These are phyloP conservation scores for Fusarium protoensiforme DNA, from an alignment of 2,329 filamentous ascomycete genomes.

Conservation along the genomic window DNA sequence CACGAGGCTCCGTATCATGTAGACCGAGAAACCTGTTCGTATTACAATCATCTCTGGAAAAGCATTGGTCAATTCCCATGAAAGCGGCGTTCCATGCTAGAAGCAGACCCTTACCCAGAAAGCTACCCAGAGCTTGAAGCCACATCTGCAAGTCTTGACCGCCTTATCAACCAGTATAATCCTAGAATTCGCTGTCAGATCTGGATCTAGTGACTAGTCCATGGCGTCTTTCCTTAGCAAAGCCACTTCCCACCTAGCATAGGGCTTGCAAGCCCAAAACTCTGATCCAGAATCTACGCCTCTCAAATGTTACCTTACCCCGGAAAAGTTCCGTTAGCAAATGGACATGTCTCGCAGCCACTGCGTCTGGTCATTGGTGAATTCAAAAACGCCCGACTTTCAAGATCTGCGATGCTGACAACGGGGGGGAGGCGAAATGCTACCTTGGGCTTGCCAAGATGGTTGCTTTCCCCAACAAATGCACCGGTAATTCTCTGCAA, in stretches of 20 bases:
- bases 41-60: neutral
- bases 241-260: neutral
- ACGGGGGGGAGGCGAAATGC: neutral
- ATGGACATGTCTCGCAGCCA: neutral
- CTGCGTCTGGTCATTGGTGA: neutral
- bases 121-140: neutral
- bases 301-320: neutral
- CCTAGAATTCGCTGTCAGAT: neutral
- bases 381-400: neutral
- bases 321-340: neutral
- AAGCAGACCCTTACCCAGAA: neutral
- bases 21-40: neutral
- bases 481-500: neutral
- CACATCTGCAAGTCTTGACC: neutral
- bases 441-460: neutral
- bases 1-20: neutral
- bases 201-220: neutral
- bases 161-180: neutral
- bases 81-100: neutral
- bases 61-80: neutral
- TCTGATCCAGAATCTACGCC: neutral
- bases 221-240: neutral
- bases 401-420: neutral
- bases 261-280: neutral
- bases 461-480: neutral